A percentile compares a stretch with the other conserved stretches of the same genome.
These are phyloP conservation scores for Kuraishia floccosa DNA, from an alignment of 805 yeast genomes.

Conservation along the genomic window DNA sequence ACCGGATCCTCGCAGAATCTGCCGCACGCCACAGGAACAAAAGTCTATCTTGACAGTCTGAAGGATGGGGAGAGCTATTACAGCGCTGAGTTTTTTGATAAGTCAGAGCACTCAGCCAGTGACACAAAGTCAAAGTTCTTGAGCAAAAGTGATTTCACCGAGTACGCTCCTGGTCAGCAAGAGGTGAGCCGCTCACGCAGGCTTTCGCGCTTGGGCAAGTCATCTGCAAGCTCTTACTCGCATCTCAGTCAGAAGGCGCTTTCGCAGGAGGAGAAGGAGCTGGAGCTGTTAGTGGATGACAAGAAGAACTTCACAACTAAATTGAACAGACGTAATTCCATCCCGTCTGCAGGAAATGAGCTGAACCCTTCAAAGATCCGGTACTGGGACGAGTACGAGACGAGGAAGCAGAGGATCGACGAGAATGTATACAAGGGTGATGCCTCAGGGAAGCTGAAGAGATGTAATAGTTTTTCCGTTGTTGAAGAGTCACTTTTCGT, in stretches of 20 bases:
- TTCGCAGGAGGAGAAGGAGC: not conserved
- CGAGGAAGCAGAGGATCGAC: too few relatives aligned
- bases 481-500: conserved; percentile 12
- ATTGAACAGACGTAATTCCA: conserved; percentile 24
- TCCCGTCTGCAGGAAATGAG: conserved; percentile 23
- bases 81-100: too few relatives aligned
- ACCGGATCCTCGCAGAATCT: too few relatives aligned
- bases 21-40: too few relatives aligned
- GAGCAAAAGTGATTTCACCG: too few relatives aligned
- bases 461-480: conserved; percentile 25
- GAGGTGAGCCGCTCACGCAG: not conserved
- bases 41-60: too few relatives aligned
- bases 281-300: conserved; percentile 2
- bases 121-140: too few relatives aligned
- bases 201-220: not conserved
- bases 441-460: conserved; percentile 7
- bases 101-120: too few relatives aligned
- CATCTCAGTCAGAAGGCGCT: too few relatives aligned
- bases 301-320: conserved; percentile 8
- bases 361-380: conserved; percentile 15
- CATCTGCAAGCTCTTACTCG: not conserved
- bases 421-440: too few relatives aligned
- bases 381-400: not conserved
- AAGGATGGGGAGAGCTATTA: too few relatives aligned
- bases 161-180: too few relatives aligned